phyloP scores from a whole-genome alignment of 1,284 basidiomycete genomes.

The Papiliotrema nemorosa region DNA sequence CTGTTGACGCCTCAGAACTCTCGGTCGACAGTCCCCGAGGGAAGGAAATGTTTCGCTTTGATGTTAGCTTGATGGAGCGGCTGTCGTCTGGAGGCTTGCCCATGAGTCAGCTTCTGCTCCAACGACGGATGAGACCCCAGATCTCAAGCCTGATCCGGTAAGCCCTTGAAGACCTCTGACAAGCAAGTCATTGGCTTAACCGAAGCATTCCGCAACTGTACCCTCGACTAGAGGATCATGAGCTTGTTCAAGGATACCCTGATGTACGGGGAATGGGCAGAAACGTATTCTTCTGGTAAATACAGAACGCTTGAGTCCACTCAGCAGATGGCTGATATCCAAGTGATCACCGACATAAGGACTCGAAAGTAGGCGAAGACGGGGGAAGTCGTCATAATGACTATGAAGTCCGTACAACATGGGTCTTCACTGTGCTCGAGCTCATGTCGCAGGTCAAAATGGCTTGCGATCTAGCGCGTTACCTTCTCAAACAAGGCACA shows the following conservation, averaged over 20 bases:
- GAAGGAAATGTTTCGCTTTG: conserved; percentile 55
- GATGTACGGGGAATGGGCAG: conserved; percentile 58
- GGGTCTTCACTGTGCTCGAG: no score
- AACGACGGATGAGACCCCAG: conserved; percentile 54
- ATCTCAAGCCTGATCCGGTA: conserved; percentile 55
- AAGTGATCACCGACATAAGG: conserved; percentile 55
- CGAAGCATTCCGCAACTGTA: conserved; percentile 62
- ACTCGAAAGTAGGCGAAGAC: conserved; percentile 59
- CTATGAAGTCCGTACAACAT: conserved; percentile 60
- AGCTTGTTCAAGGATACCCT: conserved; percentile 55
- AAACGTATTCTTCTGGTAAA: conserved; percentile 58
- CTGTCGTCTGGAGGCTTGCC: conserved; percentile 54
- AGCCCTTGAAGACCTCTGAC: no score
- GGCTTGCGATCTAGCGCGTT: conserved; percentile 65
- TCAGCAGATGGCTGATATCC: not conserved
- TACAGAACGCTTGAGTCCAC: no score
- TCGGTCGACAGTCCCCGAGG: conserved; percentile 58
- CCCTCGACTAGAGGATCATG: conserved; percentile 58
- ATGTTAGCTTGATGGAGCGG: conserved; percentile 63
- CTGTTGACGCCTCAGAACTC: conserved; percentile 52
- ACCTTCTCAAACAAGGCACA: conserved; percentile 60
- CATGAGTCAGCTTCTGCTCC: conserved; percentile 55
- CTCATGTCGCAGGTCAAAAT: conserved; percentile 57
- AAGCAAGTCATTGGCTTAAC: no score
- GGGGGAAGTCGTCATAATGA: conserved; percentile 63